Evolutionary conservation across 257 asterid genomes (phyloP), one percentile per base, ranked within the genome.

Genomic region (Penstemon davidsonii): DNA sequence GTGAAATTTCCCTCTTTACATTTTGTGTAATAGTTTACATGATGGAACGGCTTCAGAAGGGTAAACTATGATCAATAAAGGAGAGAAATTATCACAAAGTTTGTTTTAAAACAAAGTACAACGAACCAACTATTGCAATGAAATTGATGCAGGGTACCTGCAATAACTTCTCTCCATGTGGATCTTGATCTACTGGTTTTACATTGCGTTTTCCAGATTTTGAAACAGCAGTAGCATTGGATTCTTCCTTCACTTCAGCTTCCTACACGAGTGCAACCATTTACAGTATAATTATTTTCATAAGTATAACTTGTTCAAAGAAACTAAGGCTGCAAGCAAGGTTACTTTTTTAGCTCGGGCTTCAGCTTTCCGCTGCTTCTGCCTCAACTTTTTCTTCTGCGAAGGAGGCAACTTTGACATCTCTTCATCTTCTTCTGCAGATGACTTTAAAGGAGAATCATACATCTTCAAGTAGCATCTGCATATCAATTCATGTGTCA

Each of bases 321-420:
- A 64, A 75, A 47, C 71, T 44, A 46, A 67, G 50, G 57, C 36
- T 49, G 75, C 61, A 67, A 55, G 64, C 10, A 41, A n/a, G 6
- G 39, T 73, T 84, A 91, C 97, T 78, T 91, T 91, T 83, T 94
- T 94, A 71, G 99, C 97, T 68, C 95, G 89, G 55, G 96, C 97
- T 83, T 91, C 97, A 43, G 99, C 97, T 79, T 91, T 94, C 84
- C 92, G 87, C 79, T 87, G 95, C 73, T 86, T 94, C 80, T 94
- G 97, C 79, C 86, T 88, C 82, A 94, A 75, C 79, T 94, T 94
- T 90, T 88, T 94, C 74, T 89, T 91, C 85, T 94, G 99, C 66
- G 97, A 80, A 66, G 97, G 81, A 42, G 89, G 85, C 81, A 94
- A 72, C 84, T 86, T 94, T 18, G 95, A 86, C 79, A 83, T 82